Percentiles rank a stretch among this genome's conserved stretches.
phyloP scores from a whole-genome alignment of 768 basidiomycete genomes.

The Lyophyllum atratum region DNA sequence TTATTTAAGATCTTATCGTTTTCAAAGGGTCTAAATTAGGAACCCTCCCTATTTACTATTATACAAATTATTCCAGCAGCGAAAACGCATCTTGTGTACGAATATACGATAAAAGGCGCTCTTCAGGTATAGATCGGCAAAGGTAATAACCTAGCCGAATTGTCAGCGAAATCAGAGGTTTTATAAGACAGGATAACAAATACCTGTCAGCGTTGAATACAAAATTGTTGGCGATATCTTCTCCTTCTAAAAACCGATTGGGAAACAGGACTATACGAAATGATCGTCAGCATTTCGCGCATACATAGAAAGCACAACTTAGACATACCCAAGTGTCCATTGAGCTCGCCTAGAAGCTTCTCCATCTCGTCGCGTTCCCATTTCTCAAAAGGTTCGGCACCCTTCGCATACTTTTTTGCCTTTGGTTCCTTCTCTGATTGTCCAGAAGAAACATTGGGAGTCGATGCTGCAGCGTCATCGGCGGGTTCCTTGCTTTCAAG shows the following conservation, averaged over 20 bases:
- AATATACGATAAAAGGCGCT: background rate
- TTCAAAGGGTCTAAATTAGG: too few species aligned
- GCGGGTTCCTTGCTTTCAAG: constrained; percentile 31
- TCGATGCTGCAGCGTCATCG: constrained; percentile 29
- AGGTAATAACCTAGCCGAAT: constrained; percentile 56
- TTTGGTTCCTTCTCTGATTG: constrained; percentile 37
- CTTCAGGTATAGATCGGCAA: constrained; percentile 70
- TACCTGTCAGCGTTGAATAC: constrained; percentile 87
- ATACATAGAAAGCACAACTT: background rate
- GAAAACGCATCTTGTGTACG: background rate
- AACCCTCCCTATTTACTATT: background rate
- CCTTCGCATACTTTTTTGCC: constrained; percentile 41
- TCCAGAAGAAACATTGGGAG: constrained; percentile 19
- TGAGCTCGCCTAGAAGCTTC: constrained; percentile 66
- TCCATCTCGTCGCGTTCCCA: constrained; percentile 93
- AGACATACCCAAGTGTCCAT: constrained; percentile 84
- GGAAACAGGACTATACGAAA: constrained; percentile 72
- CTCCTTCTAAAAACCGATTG: constrained; percentile 87
- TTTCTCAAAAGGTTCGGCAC: constrained; percentile 74
- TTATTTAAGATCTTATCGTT: too few species aligned
- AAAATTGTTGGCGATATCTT: constrained; percentile 91
- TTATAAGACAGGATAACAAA: constrained; percentile 17
- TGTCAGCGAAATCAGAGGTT: constrained; percentile 8
- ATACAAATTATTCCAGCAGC: background rate
- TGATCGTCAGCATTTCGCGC: background rate